phyloP scores from a whole-genome alignment of 2,329 filamentous ascomycete genomes.

The Claviceps pazoutovae region DNA sequence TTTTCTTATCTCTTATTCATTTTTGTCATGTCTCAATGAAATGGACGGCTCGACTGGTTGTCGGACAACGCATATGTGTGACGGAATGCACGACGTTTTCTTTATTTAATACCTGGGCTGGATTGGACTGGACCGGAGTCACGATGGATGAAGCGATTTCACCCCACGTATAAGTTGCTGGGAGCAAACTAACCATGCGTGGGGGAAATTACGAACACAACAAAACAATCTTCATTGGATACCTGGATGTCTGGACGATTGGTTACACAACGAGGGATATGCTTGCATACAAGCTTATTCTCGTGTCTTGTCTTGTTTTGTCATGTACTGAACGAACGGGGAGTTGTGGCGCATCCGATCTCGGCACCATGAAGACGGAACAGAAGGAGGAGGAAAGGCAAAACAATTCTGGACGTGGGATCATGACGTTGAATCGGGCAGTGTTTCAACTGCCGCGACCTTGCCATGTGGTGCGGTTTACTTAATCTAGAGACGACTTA shows the following conservation, averaged over 20 bases:
- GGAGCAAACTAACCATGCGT: background rate
- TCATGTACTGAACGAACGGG: background rate
- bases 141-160: background rate
- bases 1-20: conserved; percentile 7
- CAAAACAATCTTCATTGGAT: background rate
- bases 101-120: background rate
- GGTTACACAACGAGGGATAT: background rate
- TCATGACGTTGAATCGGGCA: background rate
- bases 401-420: background rate
- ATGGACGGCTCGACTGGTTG: background rate
- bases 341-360: background rate
- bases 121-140: background rate
- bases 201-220: background rate
- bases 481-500: conserved; percentile 1
- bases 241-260: background rate
- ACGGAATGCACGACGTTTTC: background rate
- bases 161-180: background rate
- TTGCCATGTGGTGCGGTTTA: background rate
- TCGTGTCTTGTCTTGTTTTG: background rate
- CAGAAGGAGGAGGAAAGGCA: background rate
- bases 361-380: background rate
- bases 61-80: conserved; percentile 1
- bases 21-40: conserved; percentile 3
- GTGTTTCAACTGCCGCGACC: background rate
- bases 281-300: background rate